Evolutionary conservation across 1,284 basidiomycete species (phyloP).

Genomic region (Boletellus dicymbophilus): DNA sequence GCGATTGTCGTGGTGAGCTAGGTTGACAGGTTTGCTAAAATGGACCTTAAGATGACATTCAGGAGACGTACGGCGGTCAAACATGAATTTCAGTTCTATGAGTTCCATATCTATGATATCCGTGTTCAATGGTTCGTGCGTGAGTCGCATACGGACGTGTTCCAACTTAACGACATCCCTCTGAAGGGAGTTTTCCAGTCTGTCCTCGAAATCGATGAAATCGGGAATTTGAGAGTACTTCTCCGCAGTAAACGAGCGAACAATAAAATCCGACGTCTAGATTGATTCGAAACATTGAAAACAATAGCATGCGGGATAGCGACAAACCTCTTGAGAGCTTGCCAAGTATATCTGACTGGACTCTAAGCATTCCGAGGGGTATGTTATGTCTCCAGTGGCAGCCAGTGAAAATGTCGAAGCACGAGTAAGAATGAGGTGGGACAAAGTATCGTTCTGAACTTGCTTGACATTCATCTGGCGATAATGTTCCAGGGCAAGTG

Average conservation of each 20-base stretch:
- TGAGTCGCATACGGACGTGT: conserved; percentile 78
- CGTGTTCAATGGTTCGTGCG: conserved; percentile 66
- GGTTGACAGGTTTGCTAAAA: conserved; percentile 11
- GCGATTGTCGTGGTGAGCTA: conserved; percentile 80
- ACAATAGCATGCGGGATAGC: background rate
- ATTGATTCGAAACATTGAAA: conserved; percentile 5
- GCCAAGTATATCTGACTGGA: conserved; percentile 76
- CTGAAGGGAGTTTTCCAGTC: conserved; percentile 78
- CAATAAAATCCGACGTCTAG: conserved; percentile 78
- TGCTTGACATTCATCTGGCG: conserved; percentile 75
- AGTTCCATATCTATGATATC: conserved; percentile 79
- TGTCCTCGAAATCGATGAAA: conserved; percentile 77
- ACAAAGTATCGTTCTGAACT: conserved; percentile 83
- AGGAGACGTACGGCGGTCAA: conserved; percentile 64
- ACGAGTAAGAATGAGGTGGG: conserved; percentile 76
- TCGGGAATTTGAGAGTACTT: conserved; percentile 87
- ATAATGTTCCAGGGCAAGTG: conserved; percentile 75
- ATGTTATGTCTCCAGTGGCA: conserved; percentile 68
- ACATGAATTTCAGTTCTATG: conserved; percentile 81
- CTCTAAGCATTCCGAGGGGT: conserved; percentile 72
- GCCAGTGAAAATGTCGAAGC: conserved; percentile 80
- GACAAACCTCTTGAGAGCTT: conserved; percentile 72
- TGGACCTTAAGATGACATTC: conserved; percentile 6
- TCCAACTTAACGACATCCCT: conserved; percentile 79
- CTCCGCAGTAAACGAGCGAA: conserved; percentile 73